A percentile compares a stretch with the other conserved stretches of the same genome.
phyloP scores from a whole-genome alignment of 441 rosid species.

The Manihot esculenta region DNA sequence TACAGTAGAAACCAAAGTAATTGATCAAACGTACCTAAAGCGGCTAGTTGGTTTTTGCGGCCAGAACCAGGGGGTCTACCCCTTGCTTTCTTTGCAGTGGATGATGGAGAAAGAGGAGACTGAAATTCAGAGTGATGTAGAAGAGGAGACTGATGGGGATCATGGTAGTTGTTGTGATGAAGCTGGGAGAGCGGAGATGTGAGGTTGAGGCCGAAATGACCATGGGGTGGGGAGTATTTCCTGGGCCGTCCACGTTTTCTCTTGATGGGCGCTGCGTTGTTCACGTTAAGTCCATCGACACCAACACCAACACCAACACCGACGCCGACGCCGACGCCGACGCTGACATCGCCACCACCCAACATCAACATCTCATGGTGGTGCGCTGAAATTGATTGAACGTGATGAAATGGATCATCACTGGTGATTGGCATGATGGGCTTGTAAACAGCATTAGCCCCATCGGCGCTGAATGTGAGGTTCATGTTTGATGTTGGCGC shows the following conservation, averaged over 20 bases:
- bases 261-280: neutral
- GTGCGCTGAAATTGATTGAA: neutral
- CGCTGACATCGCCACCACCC: neutral
- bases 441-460: neutral
- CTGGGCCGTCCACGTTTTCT: conserved; percentile 17
- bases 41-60: neutral
- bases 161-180: neutral
- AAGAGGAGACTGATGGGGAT: neutral
- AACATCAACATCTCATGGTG: neutral
- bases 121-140: conserved; percentile 7
- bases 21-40: neutral
- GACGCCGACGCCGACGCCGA: neutral
- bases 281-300: neutral
- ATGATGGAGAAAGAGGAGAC: neutral
- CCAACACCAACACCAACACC: neutral
- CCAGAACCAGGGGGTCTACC: conserved; percentile 14
- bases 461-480: neutral
- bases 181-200: neutral
- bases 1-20: neutral
- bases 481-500: neutral
- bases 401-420: neutral
- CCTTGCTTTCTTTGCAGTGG: conserved; percentile 4
- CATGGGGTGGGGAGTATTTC: conserved; percentile 8
- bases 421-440: neutral
- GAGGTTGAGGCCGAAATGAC: neutral